These are phyloP conservation scores for Xylaria sp. DNA, from an alignment of 2,329 filamentous ascomycete species.

Conservation along the genomic window DNA sequence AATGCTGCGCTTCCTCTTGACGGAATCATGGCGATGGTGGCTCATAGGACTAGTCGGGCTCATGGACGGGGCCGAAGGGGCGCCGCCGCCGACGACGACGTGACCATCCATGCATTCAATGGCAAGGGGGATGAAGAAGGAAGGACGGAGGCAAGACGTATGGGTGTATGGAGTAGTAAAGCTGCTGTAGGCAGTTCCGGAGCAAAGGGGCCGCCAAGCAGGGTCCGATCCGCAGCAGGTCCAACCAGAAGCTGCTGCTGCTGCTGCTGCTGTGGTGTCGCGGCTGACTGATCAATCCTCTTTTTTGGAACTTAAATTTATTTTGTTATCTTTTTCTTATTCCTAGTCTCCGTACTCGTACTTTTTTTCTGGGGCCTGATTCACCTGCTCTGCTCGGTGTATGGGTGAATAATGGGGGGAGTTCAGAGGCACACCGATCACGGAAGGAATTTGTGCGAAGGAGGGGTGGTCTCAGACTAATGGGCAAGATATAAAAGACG, in stretches of 20 bases:
- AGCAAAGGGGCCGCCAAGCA: conserved; percentile 5
- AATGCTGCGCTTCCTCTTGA: conserved; percentile 57
- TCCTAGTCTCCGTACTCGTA: not conserved
- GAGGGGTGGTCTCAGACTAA: conserved; percentile 29
- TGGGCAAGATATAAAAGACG: conserved; percentile 19
- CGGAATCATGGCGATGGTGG: conserved; percentile 43
- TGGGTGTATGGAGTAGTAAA: not conserved
- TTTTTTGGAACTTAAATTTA: conserved; percentile 1
- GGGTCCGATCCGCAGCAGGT: conserved; percentile 17
- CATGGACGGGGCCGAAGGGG: conserved; percentile 44
- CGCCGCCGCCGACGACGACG: conserved; percentile 37
- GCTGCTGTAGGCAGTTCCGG: not conserved
- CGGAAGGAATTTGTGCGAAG: conserved; percentile 29
- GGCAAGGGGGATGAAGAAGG: conserved; percentile 19
- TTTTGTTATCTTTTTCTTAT: conserved; percentile 7
- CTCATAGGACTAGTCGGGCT: conserved; percentile 54
- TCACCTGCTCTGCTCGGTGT: conserved; percentile 16
- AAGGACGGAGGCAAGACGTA: not conserved
- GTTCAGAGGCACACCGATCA: conserved; percentile 27
- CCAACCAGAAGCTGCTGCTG: conserved; percentile 14
- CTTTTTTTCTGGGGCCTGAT: conserved; percentile 5
- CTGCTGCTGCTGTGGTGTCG: not conserved
- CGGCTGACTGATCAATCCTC: conserved; percentile 14
- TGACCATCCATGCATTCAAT: conserved; percentile 45
- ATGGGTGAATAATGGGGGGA: conserved; percentile 6